Conservation (phyloP, 805 yeast genomes). For the Yarrowia sp. region DNA sequence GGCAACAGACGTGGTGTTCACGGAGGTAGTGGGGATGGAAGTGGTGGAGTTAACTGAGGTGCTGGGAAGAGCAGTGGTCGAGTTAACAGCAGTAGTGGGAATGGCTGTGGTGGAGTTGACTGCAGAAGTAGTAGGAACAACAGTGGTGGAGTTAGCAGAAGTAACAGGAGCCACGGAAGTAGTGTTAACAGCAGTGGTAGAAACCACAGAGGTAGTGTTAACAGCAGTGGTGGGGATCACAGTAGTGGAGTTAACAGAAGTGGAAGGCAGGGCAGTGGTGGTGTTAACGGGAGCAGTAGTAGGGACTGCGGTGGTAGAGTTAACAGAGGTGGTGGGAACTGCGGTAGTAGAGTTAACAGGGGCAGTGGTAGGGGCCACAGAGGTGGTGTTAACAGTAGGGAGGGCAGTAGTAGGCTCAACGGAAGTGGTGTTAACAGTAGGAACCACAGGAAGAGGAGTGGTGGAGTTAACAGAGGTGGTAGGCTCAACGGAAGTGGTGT, state of each 20-base stretch:
- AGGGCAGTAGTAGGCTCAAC: neutral
- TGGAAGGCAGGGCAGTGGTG: neutral
- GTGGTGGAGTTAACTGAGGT: neutral
- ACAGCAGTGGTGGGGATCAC: neutral
- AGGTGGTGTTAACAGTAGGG: neutral
- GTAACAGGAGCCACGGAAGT: neutral
- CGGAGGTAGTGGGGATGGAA: neutral
- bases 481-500: neutral
- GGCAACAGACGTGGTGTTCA: neutral
- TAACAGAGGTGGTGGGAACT: neutral
- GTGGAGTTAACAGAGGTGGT: neutral
- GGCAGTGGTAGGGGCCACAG: neutral
- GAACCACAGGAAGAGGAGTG: neutral
- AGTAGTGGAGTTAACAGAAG: neutral
- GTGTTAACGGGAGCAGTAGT: neutral
- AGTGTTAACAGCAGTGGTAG: neutral
- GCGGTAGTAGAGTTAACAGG: neutral
- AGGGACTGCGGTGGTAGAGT: slow-evolving; percentile 1
- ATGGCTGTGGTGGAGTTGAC: neutral
- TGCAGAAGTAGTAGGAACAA: neutral
- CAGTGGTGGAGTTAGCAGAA: neutral
- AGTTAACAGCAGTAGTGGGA: neutral
- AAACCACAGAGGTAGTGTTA: too few species aligned
- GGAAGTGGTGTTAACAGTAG: too few species aligned
- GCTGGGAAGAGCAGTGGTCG: neutral